Conservation (phyloP, 495 filamentous ascomycete species). For the Corynascus novoguineensis region DNA sequence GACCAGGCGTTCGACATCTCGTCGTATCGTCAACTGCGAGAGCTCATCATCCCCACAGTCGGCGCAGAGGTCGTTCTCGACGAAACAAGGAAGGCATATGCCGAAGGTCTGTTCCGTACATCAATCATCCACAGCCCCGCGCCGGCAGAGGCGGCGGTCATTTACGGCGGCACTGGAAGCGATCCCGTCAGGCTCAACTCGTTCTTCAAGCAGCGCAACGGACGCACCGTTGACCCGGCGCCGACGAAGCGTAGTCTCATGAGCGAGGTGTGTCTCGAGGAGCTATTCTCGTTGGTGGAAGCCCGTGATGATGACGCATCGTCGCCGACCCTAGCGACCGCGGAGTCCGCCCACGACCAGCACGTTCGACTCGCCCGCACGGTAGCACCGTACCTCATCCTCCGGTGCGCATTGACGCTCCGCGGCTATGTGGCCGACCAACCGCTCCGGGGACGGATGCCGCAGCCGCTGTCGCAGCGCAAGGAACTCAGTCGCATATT, state of each 20-base stretch:
- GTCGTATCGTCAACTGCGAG: constrained; percentile 61
- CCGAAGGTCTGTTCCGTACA: constrained; percentile 68
- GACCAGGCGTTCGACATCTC: constrained; percentile 78
- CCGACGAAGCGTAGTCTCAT: constrained; percentile 64
- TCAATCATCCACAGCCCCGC: constrained; percentile 74
- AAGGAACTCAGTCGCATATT: constrained; percentile 72
- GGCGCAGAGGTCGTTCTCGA: constrained; percentile 61
- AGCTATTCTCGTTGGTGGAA: constrained; percentile 68
- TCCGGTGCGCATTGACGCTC: constrained; percentile 72
- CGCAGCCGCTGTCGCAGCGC: constrained; percentile 76
- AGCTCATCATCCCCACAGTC: constrained; percentile 68
- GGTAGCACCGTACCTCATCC: constrained; percentile 75
- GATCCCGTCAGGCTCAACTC: constrained; percentile 53
- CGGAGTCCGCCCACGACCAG: constrained; percentile 23
- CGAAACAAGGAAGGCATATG: constrained; percentile 61
- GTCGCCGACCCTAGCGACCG: background rate
- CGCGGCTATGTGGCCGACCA: constrained; percentile 86
- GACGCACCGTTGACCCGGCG: constrained; percentile 62
- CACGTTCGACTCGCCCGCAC: constrained; percentile 63
- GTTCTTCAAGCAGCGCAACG: constrained; percentile 60
- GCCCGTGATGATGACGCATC: constrained; percentile 19
- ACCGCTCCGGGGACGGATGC: constrained; percentile 85
- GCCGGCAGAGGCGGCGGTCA: constrained; percentile 55
- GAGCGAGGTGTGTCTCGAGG: constrained; percentile 72
- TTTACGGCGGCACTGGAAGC: constrained; percentile 28